Evolutionary conservation across 2,329 filamentous ascomycete genomes (phyloP).

Genomic region (Colletotrichum cordylinicola): DNA sequence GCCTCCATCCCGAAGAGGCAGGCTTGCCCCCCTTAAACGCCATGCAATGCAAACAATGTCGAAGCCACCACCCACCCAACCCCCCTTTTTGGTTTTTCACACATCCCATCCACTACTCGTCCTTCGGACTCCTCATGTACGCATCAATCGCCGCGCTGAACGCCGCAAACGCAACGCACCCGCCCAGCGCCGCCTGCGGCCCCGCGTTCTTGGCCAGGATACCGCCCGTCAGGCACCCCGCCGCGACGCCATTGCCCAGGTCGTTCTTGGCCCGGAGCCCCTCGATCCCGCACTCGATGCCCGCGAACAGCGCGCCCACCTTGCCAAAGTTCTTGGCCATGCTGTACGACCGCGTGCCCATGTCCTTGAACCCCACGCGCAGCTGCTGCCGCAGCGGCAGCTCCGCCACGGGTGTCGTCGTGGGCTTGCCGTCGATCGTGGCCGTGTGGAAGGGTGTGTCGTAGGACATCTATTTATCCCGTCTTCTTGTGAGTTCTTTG

Average conservation of each 20-base stretch:
- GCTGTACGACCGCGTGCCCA: constrained; percentile 83
- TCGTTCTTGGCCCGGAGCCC: constrained; percentile 94
- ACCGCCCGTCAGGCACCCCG: constrained; percentile 90
- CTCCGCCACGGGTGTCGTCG: constrained; percentile 50
- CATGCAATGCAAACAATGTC: constrained; percentile 22
- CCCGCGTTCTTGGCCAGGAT: constrained; percentile 86
- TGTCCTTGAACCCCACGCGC: constrained; percentile 87
- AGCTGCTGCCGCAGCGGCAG: constrained; percentile 88
- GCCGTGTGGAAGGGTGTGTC: constrained; percentile 80
- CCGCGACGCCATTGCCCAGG: constrained; percentile 82
- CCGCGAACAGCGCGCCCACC: constrained; percentile 88
- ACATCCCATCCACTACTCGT: constrained; percentile 44
- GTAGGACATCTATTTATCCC: constrained; percentile 88
- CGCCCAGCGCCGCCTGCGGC: constrained; percentile 85
- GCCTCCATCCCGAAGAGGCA: neutral
- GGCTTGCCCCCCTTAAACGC: constrained; percentile 20
- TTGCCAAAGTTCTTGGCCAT: constrained; percentile 95
- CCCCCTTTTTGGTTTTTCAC: neutral
- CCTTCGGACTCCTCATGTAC: constrained; percentile 82
- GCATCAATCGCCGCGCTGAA: constrained; percentile 92
- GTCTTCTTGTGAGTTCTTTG: neutral
- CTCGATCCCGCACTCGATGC: constrained; percentile 96
- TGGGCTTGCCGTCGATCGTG: constrained; percentile 38
- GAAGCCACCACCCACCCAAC: neutral
- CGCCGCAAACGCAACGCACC: constrained; percentile 91